phyloP scores from a whole-genome alignment of 78 protist species.

The Ministeria vibrans region DNA sequence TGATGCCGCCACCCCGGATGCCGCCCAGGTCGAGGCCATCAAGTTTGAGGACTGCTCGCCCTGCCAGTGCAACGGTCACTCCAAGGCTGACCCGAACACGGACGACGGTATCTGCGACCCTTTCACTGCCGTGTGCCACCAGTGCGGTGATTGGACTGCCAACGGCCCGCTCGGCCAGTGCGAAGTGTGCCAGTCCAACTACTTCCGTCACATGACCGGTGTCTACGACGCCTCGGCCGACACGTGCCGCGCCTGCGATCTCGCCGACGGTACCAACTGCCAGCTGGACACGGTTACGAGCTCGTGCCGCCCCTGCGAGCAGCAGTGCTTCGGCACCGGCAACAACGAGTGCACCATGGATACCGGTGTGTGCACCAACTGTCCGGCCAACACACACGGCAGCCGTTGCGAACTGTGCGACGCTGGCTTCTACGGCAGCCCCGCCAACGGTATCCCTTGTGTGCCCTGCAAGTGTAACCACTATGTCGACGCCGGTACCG shows the following conservation, averaged over 20 bases:
- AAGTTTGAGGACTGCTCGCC: background rate
- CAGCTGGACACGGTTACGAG: background rate
- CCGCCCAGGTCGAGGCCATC: background rate
- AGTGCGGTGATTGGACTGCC: background rate
- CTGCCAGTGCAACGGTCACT: conserved; percentile 9
- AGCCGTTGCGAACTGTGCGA: background rate
- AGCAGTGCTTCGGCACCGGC: conserved; percentile 4
- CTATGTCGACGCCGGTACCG: too few species aligned
- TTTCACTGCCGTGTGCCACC: background rate
- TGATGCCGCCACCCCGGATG: background rate
- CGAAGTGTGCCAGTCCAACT: background rate
- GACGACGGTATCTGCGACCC: conserved; percentile 1
- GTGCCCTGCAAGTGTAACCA: background rate
- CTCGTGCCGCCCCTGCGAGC: background rate
- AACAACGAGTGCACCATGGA: background rate
- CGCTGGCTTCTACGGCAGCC: background rate
- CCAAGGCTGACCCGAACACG: background rate
- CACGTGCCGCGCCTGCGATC: background rate
- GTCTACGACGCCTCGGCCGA: background rate
- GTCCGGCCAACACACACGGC: background rate
- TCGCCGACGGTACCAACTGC: background rate
- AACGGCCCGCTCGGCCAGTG: background rate
- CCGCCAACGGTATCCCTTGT: background rate
- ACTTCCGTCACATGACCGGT: background rate
- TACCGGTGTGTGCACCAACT: background rate